These are phyloP conservation scores for Garcia nutans DNA, from an alignment of 345 rosid species.

Conservation along the genomic window DNA sequence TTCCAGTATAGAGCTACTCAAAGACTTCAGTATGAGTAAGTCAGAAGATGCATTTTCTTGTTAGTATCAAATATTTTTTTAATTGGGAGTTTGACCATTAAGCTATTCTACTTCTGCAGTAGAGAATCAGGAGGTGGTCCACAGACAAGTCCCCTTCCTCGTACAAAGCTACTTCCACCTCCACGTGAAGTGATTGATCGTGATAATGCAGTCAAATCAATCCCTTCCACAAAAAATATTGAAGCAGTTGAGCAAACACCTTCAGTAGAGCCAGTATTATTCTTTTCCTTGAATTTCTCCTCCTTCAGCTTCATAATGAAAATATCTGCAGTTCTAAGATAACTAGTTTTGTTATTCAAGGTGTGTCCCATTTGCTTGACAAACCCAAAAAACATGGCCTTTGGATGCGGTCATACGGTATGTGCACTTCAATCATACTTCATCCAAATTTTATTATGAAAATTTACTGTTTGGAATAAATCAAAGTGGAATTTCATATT, in stretches of 20 bases:
- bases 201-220: slow-evolving; percentile 48
- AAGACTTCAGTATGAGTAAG: slow-evolving; percentile 43
- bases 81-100: slow-evolving; percentile 12
- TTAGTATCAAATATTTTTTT: slow-evolving; percentile 4
- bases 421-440: slow-evolving; percentile 31
- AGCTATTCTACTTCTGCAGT: slow-evolving; percentile 39
- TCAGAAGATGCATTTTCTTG: slow-evolving; percentile 17
- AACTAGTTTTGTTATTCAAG: slow-evolving; percentile 37
- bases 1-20: slow-evolving; percentile 80
- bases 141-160: slow-evolving; percentile 44
- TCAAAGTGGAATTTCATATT: not conserved
- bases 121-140: slow-evolving; percentile 29
- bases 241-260: slow-evolving; percentile 42
- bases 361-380: slow-evolving; percentile 95
- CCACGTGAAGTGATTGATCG: slow-evolving; percentile 67
- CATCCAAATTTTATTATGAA: not conserved
- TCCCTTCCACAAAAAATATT: slow-evolving; percentile 28
- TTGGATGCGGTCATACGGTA: slow-evolving; percentile 91
- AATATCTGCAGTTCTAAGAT: slow-evolving; percentile 7
- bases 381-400: slow-evolving; percentile 91
- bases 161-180: slow-evolving; percentile 63
- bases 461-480: not conserved
- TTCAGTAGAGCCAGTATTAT: slow-evolving; percentile 43
- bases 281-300: not conserved
- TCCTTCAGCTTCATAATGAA: slow-evolving; percentile 4